Conservation (phyloP, 2,329 filamentous ascomycete genomes). For the Microdochium paspali region DNA sequence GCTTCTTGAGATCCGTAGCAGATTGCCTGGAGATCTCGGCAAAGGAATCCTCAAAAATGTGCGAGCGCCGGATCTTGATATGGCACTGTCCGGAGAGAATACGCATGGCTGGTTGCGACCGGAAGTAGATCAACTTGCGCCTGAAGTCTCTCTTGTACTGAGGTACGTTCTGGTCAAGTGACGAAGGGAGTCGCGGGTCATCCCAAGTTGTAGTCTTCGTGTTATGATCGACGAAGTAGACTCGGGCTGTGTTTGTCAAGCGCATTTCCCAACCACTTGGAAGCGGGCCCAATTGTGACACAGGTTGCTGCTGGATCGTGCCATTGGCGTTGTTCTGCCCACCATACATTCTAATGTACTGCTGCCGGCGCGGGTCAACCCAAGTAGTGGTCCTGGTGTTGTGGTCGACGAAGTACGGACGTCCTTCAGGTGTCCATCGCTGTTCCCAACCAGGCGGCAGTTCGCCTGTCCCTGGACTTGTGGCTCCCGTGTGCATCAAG, state of each 20-base stretch:
- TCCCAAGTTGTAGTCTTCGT: slow-evolving; percentile 99
- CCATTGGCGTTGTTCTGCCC: slow-evolving; percentile 79
- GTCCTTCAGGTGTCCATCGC: slow-evolving; percentile 86
- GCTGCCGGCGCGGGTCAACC: slow-evolving; percentile 94
- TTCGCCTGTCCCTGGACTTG: slow-evolving; percentile 88
- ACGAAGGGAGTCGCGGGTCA: slow-evolving; percentile 88
- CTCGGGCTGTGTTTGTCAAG: slow-evolving; percentile 91
- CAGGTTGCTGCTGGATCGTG: slow-evolving; percentile 91
- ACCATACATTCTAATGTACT: slow-evolving; percentile 96
- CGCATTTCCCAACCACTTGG: slow-evolving; percentile 99
- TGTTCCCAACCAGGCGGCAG: slow-evolving; percentile 96
- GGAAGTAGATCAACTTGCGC: slow-evolving; percentile 97
- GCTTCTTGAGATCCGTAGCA: slow-evolving; percentile 92
- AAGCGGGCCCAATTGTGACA: slow-evolving; percentile 88
- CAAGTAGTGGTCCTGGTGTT: slow-evolving; percentile 97
- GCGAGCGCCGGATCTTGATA: slow-evolving; percentile 90
- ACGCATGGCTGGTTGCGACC: slow-evolving; percentile 90
- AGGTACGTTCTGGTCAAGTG: slow-evolving; percentile 93
- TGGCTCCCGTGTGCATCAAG: slow-evolving; percentile 92
- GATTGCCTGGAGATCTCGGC: slow-evolving; percentile 97
- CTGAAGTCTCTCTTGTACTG: slow-evolving; percentile 99
- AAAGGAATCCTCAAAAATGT: slow-evolving; percentile 98
- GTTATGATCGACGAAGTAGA: slow-evolving; percentile 99
- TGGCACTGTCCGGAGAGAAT: slow-evolving; percentile 96
- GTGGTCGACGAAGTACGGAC: slow-evolving; percentile 96